A percentile compares a stretch with the other conserved stretches of the same genome.
Conservation (phyloP, 768 basidiomycete species). For the Mycena sanguinolenta region DNA sequence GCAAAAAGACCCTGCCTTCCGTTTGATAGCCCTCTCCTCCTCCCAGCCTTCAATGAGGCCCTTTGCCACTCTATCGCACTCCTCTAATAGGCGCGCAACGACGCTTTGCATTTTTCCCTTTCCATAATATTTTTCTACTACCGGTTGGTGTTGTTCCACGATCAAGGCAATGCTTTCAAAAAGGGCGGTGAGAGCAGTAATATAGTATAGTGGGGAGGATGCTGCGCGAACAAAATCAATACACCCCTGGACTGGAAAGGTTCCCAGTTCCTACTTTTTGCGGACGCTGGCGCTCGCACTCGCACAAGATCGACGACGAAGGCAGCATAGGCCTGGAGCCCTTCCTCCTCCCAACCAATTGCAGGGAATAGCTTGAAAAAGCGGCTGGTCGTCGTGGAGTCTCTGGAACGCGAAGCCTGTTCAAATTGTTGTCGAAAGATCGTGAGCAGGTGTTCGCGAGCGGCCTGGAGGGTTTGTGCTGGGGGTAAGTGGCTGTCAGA, state of each 20-base stretch:
- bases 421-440: slow-evolving; percentile 88
- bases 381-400: slow-evolving; percentile 89
- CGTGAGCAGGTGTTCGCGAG: slow-evolving; percentile 79
- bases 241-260: not conserved
- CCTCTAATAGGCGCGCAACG: slow-evolving; percentile 79
- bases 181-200: slow-evolving; percentile 89
- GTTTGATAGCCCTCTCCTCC: slow-evolving; percentile 86
- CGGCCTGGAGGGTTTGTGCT: slow-evolving; percentile 80
- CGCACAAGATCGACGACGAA: slow-evolving; percentile 94
- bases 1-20: slow-evolving; percentile 67
- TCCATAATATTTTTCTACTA: slow-evolving; percentile 99
- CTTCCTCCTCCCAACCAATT: slow-evolving; percentile 94
- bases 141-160: slow-evolving; percentile 96
- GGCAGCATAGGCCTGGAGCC: slow-evolving; percentile 90
- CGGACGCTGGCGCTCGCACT: slow-evolving; percentile 79
- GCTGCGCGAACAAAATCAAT: slow-evolving; percentile 59
- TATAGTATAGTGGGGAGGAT: slow-evolving; percentile 92
- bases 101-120: slow-evolving; percentile 87
- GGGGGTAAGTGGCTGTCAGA: slow-evolving; percentile 90
- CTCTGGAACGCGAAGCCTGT: slow-evolving; percentile 82
- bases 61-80: slow-evolving; percentile 88
- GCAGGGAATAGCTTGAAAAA: slow-evolving; percentile 98
- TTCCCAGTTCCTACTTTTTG: slow-evolving; percentile 76
- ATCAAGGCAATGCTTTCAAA: slow-evolving; percentile 97
- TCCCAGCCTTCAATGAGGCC: slow-evolving; percentile 88